These are phyloP conservation scores for Sphagnum tenellum DNA, from an alignment of 225 moss, liverwort and hornwort genomes.

Conservation along the genomic window DNA sequence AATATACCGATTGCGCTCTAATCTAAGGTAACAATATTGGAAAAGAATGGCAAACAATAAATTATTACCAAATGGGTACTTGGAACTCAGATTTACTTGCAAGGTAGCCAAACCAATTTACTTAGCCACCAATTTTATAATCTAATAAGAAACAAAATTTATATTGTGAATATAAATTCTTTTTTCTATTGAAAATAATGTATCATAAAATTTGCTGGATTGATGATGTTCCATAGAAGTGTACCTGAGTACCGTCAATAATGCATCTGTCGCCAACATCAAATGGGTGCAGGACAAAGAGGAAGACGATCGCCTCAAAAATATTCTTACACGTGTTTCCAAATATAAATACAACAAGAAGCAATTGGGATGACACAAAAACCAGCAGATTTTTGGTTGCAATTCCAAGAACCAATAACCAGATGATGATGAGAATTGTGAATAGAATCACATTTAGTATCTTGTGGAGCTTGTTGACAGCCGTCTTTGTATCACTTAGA, in stretches of 20 bases:
- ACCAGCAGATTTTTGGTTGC: constrained; percentile 53
- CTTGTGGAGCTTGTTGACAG: constrained; percentile 50
- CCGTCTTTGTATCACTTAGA: constrained; percentile 52
- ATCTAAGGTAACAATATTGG: no score
- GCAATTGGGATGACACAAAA: constrained; percentile 40
- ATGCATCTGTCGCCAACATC: constrained; percentile 60
- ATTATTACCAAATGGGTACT: no score
- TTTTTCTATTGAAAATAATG: no score
- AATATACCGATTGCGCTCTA: no score
- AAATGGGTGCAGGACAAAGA: constrained; percentile 65
- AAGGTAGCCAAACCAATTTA: no score
- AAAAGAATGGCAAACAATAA: no score
- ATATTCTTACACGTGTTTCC: constrained; percentile 51
- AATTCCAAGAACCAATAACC: constrained; percentile 49
- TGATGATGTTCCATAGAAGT: no score
- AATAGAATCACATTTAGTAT: constrained; percentile 39
- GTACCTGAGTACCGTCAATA: constrained; percentile 47
- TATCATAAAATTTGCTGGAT: no score
- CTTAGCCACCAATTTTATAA: no score
- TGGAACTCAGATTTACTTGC: no score
- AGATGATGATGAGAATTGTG: constrained; percentile 30
- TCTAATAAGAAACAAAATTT: no score
- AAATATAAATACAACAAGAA: constrained; percentile 50
- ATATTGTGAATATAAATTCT: no score
- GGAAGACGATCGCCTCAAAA: constrained; percentile 51